Conservation (phyloP, 169 alveolate species). For the Babesia caballi region DNA sequence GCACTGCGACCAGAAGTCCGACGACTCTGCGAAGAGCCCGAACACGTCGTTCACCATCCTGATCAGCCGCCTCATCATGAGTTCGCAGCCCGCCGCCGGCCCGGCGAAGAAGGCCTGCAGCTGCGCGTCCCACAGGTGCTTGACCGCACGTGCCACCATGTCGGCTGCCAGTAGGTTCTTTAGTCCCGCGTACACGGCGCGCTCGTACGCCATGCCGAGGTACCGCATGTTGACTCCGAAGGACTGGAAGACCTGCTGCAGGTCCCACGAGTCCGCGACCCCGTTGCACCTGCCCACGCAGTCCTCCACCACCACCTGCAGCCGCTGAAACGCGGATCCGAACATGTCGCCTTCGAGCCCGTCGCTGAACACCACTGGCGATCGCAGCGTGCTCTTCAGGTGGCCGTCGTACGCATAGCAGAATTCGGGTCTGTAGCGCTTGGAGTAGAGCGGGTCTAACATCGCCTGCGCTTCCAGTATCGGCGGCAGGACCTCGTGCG, state of each 20-base stretch:
- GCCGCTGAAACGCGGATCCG: constrained; percentile 42
- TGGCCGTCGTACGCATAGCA: constrained; percentile 41
- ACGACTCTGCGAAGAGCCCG: constrained; percentile 35
- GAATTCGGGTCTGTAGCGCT: constrained; percentile 57
- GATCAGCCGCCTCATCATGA: constrained; percentile 29
- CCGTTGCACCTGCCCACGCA: constrained; percentile 44
- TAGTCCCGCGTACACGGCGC: constrained; percentile 36
- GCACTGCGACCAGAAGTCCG: constrained; percentile 45
- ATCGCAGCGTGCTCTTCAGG: constrained; percentile 52
- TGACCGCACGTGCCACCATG: constrained; percentile 49
- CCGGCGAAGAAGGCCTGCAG: background rate
- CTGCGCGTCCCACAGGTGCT: constrained; percentile 52
- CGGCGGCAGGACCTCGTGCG: constrained; percentile 77
- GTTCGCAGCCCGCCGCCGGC: background rate
- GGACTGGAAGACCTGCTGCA: constrained; percentile 65
- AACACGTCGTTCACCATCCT: constrained; percentile 41
- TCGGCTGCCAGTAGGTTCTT: constrained; percentile 46
- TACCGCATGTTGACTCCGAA: constrained; percentile 72
- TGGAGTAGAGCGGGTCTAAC: constrained; percentile 47
- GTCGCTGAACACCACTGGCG: constrained; percentile 27
- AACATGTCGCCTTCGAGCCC: constrained; percentile 45
- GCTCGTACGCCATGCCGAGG: constrained; percentile 65
- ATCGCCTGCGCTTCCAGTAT: constrained; percentile 18
- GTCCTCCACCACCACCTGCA: constrained; percentile 63
- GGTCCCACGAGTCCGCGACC: constrained; percentile 70